These are phyloP conservation scores for Corynascus novoguineensis DNA, from an alignment of 495 filamentous ascomycete genomes.

Conservation along the genomic window DNA sequence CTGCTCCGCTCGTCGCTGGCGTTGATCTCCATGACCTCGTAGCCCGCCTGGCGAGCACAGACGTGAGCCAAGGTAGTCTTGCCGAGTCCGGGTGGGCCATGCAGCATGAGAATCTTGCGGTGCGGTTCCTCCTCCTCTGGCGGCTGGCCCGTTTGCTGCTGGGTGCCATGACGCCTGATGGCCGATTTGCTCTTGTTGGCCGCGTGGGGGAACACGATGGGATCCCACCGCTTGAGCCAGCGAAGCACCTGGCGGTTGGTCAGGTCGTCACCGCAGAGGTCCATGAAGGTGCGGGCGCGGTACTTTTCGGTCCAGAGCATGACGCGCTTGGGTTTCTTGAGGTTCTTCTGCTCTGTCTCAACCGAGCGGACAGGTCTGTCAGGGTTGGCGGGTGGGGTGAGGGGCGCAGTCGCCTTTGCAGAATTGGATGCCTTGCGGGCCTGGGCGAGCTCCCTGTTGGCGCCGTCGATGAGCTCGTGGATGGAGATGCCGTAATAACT, in stretches of 20 bases:
- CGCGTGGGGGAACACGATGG: constrained; percentile 77
- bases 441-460: constrained; percentile 43
- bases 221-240: constrained; percentile 93
- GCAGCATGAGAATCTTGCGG: constrained; percentile 81
- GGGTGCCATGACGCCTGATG: constrained; percentile 23
- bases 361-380: constrained; percentile 34
- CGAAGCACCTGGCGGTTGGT: constrained; percentile 87
- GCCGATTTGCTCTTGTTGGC: constrained; percentile 43
- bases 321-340: constrained; percentile 43
- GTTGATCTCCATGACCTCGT: constrained; percentile 88
- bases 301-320: constrained; percentile 87
- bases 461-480: constrained; percentile 68
- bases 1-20: constrained; percentile 73
- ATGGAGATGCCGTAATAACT: constrained; percentile 92
- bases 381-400: constrained; percentile 22
- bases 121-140: constrained; percentile 62
- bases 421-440: constrained; percentile 18
- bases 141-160: constrained; percentile 13
- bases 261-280: constrained; percentile 88
- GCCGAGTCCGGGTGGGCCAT: constrained; percentile 85
- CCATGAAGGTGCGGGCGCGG: constrained; percentile 83
- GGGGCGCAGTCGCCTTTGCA: constrained; percentile 17
- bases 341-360: constrained; percentile 32
- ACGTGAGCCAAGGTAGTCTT: constrained; percentile 97
- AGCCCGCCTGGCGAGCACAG: constrained; percentile 89